Conservation (phyloP, 2,329 filamentous ascomycete species). For the Metarhizium guizhouense region DNA sequence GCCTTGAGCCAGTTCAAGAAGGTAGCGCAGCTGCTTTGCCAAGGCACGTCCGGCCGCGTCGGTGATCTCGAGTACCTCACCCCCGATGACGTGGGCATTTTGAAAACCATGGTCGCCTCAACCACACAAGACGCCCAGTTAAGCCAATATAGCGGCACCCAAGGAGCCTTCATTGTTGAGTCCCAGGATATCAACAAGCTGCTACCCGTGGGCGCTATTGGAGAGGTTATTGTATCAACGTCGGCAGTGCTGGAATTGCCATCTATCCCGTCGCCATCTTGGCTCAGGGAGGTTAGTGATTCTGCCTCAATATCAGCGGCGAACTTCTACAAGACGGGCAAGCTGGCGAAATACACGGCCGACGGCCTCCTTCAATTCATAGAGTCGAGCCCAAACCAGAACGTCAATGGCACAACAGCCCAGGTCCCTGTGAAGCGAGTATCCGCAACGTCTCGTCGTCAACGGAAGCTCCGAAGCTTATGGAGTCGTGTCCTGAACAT, state of each 20-base stretch:
- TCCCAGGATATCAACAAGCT: slow-evolving; percentile 23
- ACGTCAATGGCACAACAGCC: neutral
- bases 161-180: slow-evolving; percentile 32
- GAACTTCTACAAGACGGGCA: slow-evolving; percentile 30
- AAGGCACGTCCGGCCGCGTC: slow-evolving; percentile 22
- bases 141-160: slow-evolving; percentile 14
- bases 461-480: slow-evolving; percentile 29
- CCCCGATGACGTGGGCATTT: slow-evolving; percentile 22
- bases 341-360: slow-evolving; percentile 28
- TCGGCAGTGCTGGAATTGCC: slow-evolving; percentile 16
- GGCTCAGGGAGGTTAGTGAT: slow-evolving; percentile 12
- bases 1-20: slow-evolving; percentile 43
- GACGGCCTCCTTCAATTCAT: slow-evolving; percentile 22
- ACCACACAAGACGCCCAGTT: neutral
- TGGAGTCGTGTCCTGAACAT: slow-evolving; percentile 40
- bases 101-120: slow-evolving; percentile 11
- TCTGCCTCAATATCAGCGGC: slow-evolving; percentile 4
- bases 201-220: slow-evolving; percentile 30
- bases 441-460: neutral
- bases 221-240: slow-evolving; percentile 34
- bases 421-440: slow-evolving; percentile 4
- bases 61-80: slow-evolving; percentile 25
- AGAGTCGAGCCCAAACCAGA: slow-evolving; percentile 9
- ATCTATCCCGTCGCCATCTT: slow-evolving; percentile 17
- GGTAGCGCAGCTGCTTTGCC: slow-evolving; percentile 40